These are phyloP conservation scores for Diutina ranongensis DNA, from an alignment of 1,139 yeast genomes.

Conservation along the genomic window DNA sequence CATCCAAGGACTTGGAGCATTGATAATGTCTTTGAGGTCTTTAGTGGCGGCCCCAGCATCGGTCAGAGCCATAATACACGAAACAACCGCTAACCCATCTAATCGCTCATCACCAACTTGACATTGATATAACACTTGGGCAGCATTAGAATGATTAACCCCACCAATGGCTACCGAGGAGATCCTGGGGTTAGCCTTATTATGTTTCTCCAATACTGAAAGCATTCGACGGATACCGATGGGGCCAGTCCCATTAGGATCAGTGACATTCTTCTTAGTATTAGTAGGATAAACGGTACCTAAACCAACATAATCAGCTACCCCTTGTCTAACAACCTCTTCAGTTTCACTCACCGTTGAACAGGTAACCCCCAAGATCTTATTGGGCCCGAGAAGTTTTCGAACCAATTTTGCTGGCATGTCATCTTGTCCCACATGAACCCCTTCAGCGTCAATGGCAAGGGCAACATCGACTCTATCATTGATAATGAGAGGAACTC, in stretches of 20 bases:
- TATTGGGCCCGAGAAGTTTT: conserved; percentile 53
- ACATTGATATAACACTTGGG: conserved; percentile 42
- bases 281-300: conserved; percentile 72
- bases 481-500: conserved; percentile 74
- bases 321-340: conserved; percentile 38
- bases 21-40: conserved; percentile 15
- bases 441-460: conserved; percentile 85
- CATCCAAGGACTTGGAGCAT: conserved; percentile 8
- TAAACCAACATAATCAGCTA: conserved; percentile 76
- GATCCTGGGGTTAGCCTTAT: conserved; percentile 23
- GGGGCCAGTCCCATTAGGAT: conserved; percentile 41
- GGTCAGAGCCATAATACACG: conserved; percentile 65
- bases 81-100: conserved; percentile 81
- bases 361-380: conserved; percentile 75
- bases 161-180: conserved; percentile 83
- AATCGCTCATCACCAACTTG: conserved; percentile 34
- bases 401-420: conserved; percentile 58
- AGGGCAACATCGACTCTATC: conserved; percentile 85
- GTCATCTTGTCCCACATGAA: conserved; percentile 92
- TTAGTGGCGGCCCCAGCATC: conserved; percentile 48
- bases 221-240: conserved; percentile 51
- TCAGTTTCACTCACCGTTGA: conserved; percentile 47
- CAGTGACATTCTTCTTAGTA: conserved; percentile 48
- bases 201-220: conserved; percentile 29
- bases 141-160: conserved; percentile 52